Evolutionary conservation across 2,329 filamentous ascomycete species (phyloP).

Genomic region (Zarea fungicola): DNA sequence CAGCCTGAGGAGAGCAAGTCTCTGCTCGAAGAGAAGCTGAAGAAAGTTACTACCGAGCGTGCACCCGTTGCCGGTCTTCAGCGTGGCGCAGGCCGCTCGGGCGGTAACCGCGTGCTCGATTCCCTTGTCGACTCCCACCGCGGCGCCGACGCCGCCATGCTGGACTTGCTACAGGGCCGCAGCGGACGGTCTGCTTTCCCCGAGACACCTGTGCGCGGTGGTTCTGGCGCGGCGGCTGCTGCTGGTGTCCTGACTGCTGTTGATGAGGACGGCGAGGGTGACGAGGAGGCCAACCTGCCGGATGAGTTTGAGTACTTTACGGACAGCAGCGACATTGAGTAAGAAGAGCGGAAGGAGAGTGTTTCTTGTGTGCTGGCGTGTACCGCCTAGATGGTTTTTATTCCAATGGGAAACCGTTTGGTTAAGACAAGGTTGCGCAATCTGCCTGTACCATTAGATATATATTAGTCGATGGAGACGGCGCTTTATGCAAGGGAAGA

Average conservation of each 20-base stretch:
- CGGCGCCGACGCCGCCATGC: constrained; percentile 26
- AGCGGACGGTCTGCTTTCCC: constrained; percentile 30
- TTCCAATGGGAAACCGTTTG: neutral
- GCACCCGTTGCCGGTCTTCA: constrained; percentile 50
- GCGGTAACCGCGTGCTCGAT: constrained; percentile 33
- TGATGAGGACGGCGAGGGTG: constrained; percentile 75
- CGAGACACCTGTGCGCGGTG: constrained; percentile 36
- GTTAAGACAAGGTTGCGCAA: constrained; percentile 3
- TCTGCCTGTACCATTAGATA: constrained; percentile 17
- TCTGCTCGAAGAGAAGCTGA: constrained; percentile 86
- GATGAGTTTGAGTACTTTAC: constrained; percentile 75
- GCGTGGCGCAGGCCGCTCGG: constrained; percentile 27
- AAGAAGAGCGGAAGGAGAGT: neutral
- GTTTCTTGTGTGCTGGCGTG: neutral
- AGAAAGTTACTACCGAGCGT: constrained; percentile 65
- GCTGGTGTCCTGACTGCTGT: constrained; percentile 80
- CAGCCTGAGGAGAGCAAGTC: constrained; percentile 72
- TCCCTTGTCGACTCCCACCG: constrained; percentile 29
- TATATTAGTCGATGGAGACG: neutral
- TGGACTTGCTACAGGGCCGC: constrained; percentile 38
- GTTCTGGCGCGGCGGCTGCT: constrained; percentile 60
- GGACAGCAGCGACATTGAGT: constrained; percentile 52
- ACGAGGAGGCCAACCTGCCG: constrained; percentile 66
- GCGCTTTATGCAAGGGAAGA: neutral
- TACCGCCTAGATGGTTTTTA: neutral